Conservation (phyloP, 495 filamentous ascomycete genomes). For the Daldinia loculata region DNA sequence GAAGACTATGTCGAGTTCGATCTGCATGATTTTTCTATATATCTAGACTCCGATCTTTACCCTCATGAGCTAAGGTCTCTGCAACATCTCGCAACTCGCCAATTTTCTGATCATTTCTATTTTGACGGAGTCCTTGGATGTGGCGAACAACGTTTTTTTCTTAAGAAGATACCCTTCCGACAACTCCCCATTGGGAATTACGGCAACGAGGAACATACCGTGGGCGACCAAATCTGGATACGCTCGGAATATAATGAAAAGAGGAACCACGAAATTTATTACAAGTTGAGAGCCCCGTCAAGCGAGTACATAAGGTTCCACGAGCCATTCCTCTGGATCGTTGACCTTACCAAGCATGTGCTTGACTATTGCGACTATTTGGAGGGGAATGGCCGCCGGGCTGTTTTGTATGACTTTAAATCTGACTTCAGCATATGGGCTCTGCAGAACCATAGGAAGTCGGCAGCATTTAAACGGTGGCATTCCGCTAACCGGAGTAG, state of each 20-base stretch:
- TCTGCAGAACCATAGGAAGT: slow-evolving; percentile 47
- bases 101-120: slow-evolving; percentile 48
- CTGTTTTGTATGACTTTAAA: slow-evolving; percentile 63
- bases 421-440: slow-evolving; percentile 65
- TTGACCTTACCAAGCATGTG: slow-evolving; percentile 71
- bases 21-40: slow-evolving; percentile 62
- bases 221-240: slow-evolving; percentile 67
- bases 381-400: slow-evolving; percentile 41
- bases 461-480: slow-evolving; percentile 59
- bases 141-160: slow-evolving; percentile 54
- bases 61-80: slow-evolving; percentile 61
- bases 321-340: slow-evolving; percentile 71
- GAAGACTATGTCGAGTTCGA: slow-evolving; percentile 55
- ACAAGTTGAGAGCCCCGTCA: slow-evolving; percentile 63
- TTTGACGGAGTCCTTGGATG: slow-evolving; percentile 68
- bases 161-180: slow-evolving; percentile 63
- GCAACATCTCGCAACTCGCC: slow-evolving; percentile 56
- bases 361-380: slow-evolving; percentile 64
- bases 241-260: slow-evolving; percentile 54
- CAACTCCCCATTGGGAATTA: slow-evolving; percentile 73
- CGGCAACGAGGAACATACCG: slow-evolving; percentile 55
- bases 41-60: slow-evolving; percentile 48
- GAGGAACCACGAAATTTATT: slow-evolving; percentile 61
- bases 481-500: slow-evolving; percentile 49
- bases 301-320: slow-evolving; percentile 67